Percentiles rank a stretch among this genome's conserved stretches.
Conservation (phyloP, 306 rosid species). For the Ammopiptanthus mongolicus region DNA sequence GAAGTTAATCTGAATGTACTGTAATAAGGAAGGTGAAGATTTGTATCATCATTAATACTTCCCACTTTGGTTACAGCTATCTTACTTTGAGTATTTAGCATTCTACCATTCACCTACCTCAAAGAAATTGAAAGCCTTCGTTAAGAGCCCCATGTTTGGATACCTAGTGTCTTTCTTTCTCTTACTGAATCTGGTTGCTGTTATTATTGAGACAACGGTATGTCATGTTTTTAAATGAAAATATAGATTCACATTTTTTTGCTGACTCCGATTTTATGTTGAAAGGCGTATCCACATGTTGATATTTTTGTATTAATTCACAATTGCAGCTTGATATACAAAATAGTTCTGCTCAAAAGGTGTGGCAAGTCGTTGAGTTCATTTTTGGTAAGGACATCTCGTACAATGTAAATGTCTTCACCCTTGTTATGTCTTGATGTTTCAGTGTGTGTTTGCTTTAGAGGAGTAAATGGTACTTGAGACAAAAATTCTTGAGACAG, state of each 20-base stretch:
- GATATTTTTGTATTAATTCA: constrained; percentile 21
- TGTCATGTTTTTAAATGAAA: constrained; percentile 24
- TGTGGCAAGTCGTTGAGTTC: constrained; percentile 84
- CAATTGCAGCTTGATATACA: constrained; percentile 81
- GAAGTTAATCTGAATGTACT: constrained; percentile 13
- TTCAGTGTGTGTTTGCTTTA: not conserved
- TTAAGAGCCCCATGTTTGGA: constrained; percentile 73
- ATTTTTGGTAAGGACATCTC: constrained; percentile 68
- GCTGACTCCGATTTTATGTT: constrained; percentile 3
- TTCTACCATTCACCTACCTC: constrained; percentile 54
- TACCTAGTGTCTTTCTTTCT: constrained; percentile 80
- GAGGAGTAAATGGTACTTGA: not conserved
- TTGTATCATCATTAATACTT: constrained; percentile 24
- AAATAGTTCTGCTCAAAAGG: constrained; percentile 66
- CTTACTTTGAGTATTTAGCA: constrained; percentile 59
- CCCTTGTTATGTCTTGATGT: not conserved
- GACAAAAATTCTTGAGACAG: not conserved
- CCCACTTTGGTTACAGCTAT: constrained; percentile 58
- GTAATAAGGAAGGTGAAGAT: constrained; percentile 8
- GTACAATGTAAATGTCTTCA: not conserved
- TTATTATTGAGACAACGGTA: constrained; percentile 94
- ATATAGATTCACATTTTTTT: not conserved
- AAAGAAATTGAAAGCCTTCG: constrained; percentile 61
- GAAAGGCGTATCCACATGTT: not conserved
- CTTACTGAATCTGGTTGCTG: constrained; percentile 67